Conservation (phyloP, 345 rosid genomes). For the Boechera stricta region DNA sequence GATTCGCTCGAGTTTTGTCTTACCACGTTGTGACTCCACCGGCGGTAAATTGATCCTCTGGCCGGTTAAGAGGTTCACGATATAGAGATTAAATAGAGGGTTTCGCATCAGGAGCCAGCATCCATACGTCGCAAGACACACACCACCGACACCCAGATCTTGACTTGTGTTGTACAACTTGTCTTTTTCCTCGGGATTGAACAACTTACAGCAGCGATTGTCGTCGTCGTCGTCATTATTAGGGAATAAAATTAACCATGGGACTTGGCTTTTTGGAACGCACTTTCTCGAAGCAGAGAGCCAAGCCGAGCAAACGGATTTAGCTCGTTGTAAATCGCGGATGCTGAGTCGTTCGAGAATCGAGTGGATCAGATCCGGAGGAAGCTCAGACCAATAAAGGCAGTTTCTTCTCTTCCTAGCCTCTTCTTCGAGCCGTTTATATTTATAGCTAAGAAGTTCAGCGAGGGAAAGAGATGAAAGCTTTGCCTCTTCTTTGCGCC, state of each 20-base stretch:
- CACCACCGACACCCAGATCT: not conserved
- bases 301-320: not conserved
- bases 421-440: not conserved
- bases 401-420: not conserved
- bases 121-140: not conserved
- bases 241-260: slow-evolving; percentile 1
- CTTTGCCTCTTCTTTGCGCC: not conserved
- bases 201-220: not conserved
- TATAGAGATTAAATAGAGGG: not conserved
- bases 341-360: not conserved
- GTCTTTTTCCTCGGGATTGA: slow-evolving; percentile 9
- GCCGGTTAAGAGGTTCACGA: not conserved
- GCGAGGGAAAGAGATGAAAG: not conserved
- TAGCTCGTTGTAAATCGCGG: not conserved
- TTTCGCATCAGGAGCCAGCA: slow-evolving; percentile 10
- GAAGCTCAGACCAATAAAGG: slow-evolving; percentile 7
- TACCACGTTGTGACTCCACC: not conserved
- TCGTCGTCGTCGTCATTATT: not conserved
- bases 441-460: not conserved
- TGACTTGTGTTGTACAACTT: not conserved
- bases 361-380: not conserved
- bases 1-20: not conserved
- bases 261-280: not conserved
- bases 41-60: slow-evolving; percentile 10
- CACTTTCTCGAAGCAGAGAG: slow-evolving; percentile 8